These are phyloP conservation scores for Clohesyomyces aquaticus DNA, from an alignment of 495 filamentous ascomycete genomes.

Conservation along the genomic window DNA sequence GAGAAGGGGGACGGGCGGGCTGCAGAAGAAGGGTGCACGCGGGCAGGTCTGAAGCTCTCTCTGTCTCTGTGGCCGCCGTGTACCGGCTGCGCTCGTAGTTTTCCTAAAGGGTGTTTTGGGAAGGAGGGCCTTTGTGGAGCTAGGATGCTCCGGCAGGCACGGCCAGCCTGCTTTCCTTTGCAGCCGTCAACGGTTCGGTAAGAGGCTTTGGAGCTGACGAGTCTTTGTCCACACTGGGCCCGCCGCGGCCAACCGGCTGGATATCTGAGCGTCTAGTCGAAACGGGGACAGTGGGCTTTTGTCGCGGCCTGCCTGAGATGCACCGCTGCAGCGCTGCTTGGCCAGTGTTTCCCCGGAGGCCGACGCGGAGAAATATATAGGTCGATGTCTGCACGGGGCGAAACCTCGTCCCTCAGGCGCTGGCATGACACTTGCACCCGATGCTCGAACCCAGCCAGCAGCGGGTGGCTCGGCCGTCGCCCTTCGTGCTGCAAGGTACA, in stretches of 20 bases:
- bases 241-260: conserved; percentile 13
- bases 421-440: no score
- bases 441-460: no score
- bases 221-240: conserved; percentile 11
- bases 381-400: no score
- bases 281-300: conserved; percentile 20
- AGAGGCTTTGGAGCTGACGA: conserved; percentile 18
- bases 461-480: no score
- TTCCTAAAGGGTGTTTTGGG: background rate
- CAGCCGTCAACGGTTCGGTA: background rate
- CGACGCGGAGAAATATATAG: no score
- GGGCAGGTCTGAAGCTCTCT: no score
- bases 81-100: no score
- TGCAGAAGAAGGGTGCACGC: no score
- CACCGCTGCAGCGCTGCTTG: background rate
- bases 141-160: no score
- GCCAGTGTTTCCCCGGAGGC: background rate
- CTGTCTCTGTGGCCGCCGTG: no score
- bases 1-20: background rate
- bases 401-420: no score
- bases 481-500: no score
- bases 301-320: background rate
- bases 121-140: background rate
- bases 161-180: background rate
- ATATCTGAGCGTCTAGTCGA: conserved; percentile 9